Conservation (phyloP, 2,329 filamentous ascomycete genomes). For the Daldinia sp. region DNA sequence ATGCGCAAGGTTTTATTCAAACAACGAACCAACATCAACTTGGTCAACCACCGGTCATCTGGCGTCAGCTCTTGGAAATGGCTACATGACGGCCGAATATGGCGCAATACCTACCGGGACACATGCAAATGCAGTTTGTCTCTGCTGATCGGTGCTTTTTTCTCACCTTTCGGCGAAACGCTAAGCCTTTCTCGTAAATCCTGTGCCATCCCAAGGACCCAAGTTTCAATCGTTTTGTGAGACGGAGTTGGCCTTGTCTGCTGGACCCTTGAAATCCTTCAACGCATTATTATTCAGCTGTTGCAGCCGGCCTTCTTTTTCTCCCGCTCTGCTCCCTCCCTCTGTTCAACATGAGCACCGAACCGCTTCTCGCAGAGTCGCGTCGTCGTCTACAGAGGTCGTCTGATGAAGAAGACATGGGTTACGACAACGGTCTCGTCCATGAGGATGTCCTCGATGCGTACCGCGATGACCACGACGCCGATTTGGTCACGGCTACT, state of each 20-base stretch:
- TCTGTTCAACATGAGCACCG: conserved; percentile 25
- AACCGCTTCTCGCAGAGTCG: conserved; percentile 29
- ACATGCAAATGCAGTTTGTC: conserved; percentile 1
- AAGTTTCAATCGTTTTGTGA: background rate
- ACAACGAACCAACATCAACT: background rate
- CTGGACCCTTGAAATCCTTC: background rate
- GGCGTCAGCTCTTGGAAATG: background rate
- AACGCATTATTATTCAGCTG: background rate
- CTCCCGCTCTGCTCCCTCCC: too few species aligned
- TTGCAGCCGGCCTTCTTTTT: background rate
- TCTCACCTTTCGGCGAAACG: background rate
- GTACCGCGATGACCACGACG: conserved; percentile 37
- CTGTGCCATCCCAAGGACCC: background rate
- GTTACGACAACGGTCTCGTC: conserved; percentile 15
- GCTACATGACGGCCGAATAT: conserved; percentile 22
- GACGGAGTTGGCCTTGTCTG: background rate
- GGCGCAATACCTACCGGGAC: conserved; percentile 13
- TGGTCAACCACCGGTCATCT: background rate
- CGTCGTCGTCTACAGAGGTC: background rate
- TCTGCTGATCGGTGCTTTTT: background rate
- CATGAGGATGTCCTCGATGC: conserved; percentile 4
- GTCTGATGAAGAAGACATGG: conserved; percentile 27
- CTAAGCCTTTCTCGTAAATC: background rate
- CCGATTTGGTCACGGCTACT: conserved; percentile 56
- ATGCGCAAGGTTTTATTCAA: too few species aligned